Evolutionary conservation across 805 yeast genomes (phyloP), one percentile per base, ranked within the genome.

Genomic region (Candida broadrunensis): DNA sequence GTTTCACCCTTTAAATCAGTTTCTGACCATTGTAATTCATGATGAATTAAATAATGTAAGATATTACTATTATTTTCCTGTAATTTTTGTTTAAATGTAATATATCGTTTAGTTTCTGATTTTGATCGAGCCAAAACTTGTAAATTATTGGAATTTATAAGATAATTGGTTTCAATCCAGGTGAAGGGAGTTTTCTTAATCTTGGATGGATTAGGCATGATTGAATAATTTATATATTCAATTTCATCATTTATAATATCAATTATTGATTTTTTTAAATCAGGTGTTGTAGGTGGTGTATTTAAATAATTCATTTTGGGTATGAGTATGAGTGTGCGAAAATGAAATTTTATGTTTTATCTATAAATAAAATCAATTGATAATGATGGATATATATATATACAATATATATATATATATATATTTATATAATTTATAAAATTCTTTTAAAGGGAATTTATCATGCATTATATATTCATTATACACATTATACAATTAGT

Each of bases 1-100:
- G 51, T 36, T 37, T 56, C 49, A 20, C 43, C 60, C 8, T 38
- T 34, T 5, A 55, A 37, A 29, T 53, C 57, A 41, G 52, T 43
- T 15, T 61, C 56, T 9, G 65, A 55, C 90, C 90, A 83, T 3
- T 61, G 39, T 36, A 83, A 63, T 47, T 77, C 72, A 29, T 65
- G 55, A 8, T 62, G 56, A 33, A 83, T 51, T 19, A 84, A 58
- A 49, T 71, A 73, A 33, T 78, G 72, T 41, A 72, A 72, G 17
- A 82, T 66, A 12, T 75, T 63, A 2, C 70, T 53, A 9, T 67
- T 57, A 4, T 60, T 39, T 0, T 48, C 45, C 20, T 52, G 50
- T 16, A 83, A 58, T 9, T 53, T 41, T 9, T 52, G 49, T 50
- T 80, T 81, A 54, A 77, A 80, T 6, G 49, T 51, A 9, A 60